Evolutionary conservation across 148 eudicot species (phyloP).

Genomic region (Camellia lanceoleosa): DNA sequence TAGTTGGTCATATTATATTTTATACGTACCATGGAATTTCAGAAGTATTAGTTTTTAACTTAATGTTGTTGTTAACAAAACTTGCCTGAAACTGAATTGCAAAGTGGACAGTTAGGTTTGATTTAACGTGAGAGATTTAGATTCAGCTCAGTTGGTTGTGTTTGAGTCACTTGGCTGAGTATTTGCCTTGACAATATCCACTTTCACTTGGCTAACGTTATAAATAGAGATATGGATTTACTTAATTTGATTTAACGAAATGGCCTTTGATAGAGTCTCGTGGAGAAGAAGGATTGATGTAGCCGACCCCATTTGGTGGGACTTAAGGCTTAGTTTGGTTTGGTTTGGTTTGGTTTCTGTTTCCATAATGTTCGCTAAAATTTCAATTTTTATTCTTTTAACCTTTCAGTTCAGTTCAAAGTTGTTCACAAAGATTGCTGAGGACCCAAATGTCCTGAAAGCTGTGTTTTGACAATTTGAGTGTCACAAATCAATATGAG

Average conservation of each 20-base stretch:
- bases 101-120: not conserved
- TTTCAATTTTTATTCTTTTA: not conserved
- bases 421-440: not conserved
- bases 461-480: not conserved
- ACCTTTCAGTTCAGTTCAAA: not conserved
- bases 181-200: not conserved
- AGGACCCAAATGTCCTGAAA: constrained; percentile 1
- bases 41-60: not conserved
- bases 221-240: too few relatives aligned
- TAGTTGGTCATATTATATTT: too few relatives aligned
- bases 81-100: not conserved
- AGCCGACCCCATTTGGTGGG: too few relatives aligned
- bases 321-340: too few relatives aligned
- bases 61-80: not conserved
- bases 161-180: not conserved
- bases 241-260: too few relatives aligned
- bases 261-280: too few relatives aligned
- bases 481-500: not conserved
- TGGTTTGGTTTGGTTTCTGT: too few relatives aligned
- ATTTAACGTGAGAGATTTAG: not conserved
- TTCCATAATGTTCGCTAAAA: not conserved
- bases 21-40: not conserved
- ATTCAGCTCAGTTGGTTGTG: not conserved
- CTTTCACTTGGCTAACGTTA: not conserved
- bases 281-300: too few relatives aligned